A percentile compares a stretch with the other conserved stretches of the same genome.
Evolutionary conservation across 345 rosid genomes (phyloP).

Genomic region (Melaleuca quinquenervia): DNA sequence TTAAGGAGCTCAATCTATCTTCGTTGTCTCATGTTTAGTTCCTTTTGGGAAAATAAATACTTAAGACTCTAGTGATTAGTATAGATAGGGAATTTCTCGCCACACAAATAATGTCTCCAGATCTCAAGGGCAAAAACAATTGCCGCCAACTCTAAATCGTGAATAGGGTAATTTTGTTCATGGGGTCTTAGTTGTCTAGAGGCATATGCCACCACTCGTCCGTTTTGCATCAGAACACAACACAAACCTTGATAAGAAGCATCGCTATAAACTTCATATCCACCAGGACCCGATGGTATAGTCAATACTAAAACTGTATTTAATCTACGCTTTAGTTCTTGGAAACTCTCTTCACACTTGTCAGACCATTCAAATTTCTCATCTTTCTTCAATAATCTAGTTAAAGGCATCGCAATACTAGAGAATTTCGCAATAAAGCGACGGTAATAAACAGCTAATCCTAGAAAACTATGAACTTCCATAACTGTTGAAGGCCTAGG

Average conservation of each 20-base stretch:
- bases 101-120: no score
- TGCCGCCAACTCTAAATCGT: no score
- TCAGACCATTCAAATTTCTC: neutral
- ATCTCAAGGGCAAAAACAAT: no score
- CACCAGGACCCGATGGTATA: no score
- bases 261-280: no score
- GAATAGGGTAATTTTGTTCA: no score
- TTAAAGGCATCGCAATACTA: neutral
- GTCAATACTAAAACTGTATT: neutral
- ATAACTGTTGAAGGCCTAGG: neutral
- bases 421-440: neutral
- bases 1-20: neutral
- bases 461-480: neutral
- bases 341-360: neutral
- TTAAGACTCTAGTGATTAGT: neutral
- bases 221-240: no score
- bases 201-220: no score
- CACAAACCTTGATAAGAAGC: no score
- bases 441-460: neutral
- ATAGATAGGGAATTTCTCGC: neutral
- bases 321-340: neutral
- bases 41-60: neutral
- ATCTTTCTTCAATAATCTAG: neutral
- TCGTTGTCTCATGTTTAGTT: neutral
- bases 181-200: no score